Evolutionary conservation across 2,329 filamentous ascomycete genomes (phyloP), one percentile per base, ranked within the genome.

Genomic region (Corniculantispora saksenae): DNA sequence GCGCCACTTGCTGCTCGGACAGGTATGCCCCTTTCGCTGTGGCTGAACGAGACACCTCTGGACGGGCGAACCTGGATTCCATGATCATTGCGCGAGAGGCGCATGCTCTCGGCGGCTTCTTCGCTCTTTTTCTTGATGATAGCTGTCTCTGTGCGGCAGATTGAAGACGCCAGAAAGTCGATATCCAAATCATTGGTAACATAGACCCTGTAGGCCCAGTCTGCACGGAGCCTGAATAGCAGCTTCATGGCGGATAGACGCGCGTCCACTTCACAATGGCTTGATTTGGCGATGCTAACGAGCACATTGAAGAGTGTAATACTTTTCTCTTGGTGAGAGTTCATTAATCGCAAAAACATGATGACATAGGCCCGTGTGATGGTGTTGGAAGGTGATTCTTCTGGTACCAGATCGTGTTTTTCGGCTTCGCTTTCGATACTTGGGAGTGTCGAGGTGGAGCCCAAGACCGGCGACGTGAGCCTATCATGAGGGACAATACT

Each of bases 181-280:
- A 88, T 90, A 73, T 97, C 92, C 1, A 90, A 87, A 35, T 87
- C 85, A 40, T 86, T 79, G 9, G 88, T 88, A 61, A 97, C 81
- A 65, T 90, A 92, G 4, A 97, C 84, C 53, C 89, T 86, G 69
- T 94, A 87, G 12, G 90, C 87, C 74, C 91, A 92, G 76, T 97
- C 93, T 25, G 93, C 92, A 66, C 94, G 87, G 35, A 97, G 80
- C 51, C 94, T 88, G 74, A 96, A 94, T 2, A 97, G 80, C 51
- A 94, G 78, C 71, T 92, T 93, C 82, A 94, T 86, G 2, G 90
- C 89, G 15, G 88, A 89, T 29, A 95, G 79, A 8, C 91, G 89
- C 60, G 91, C 89, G 76, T 92, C 89, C 8, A 84, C 80, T 66
- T 91, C 89, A 67, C 85, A 87, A 38, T 83, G 80, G 32, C 81